Evolutionary conservation across 805 yeast species (phyloP), one percentile per base, ranked within the genome.

Genomic region (Metschnikowia gelsemii): DNA sequence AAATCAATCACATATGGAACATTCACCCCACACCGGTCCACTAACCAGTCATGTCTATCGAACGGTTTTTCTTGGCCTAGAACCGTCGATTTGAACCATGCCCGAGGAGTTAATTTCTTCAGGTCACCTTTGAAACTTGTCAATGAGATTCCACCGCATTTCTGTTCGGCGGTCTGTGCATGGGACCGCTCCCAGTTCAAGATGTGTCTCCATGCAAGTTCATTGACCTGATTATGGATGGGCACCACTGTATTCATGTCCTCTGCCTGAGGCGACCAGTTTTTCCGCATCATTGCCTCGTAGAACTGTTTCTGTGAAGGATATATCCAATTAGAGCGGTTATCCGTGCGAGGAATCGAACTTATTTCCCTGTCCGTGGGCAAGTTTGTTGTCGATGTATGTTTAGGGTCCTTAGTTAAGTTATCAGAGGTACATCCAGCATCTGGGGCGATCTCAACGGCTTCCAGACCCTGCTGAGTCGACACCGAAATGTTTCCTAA

Each of bases 41-140:
- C 75, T 5, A 76, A 71, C 99, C 99, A 91, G 63, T 91, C 99
- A 59, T 91, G 99, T 55, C 99, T 76, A 64, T 91, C 99, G 65
- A 91, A 91, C 0, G 99, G 99, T 47, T 76, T 76, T 36, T 79
- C 80, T 43, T 77, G 72, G 0, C 96, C 96, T 38, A 87, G 55
- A 38, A 77, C 62, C 44, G 82, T 77, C 45, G 84, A 69, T 47
- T 87, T 74, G 45, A 70, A 53, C 74, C 74, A 70, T 0, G 98
- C 98, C 52, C 93, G 74, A 5, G 99, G 99, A 0, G 97, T 88
- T 29, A 88, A 55, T 52, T 85, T 84, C 49, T 80, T 78, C 34
- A 90, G 80, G 58, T 93, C 95, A 5, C 98, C 99, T 61, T 85
- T 82, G 64, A 91, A 91, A 50, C 87, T 81, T 1, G 93, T 82